phyloP scores from a whole-genome alignment of 805 yeast species.

The Scheffersomyces coipomensis region DNA sequence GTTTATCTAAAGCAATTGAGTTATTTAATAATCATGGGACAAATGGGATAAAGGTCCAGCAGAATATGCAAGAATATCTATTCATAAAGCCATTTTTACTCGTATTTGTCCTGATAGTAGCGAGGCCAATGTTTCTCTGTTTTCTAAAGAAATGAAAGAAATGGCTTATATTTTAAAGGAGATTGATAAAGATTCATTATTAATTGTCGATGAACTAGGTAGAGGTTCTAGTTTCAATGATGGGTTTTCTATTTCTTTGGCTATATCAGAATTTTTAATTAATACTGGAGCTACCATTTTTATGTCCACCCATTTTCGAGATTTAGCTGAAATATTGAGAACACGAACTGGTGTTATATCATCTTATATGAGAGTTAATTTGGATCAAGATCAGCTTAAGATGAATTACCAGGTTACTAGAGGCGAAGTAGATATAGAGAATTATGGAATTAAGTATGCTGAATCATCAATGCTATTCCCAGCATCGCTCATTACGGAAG shows the following conservation, averaged over 20 bases:
- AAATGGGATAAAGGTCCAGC: slow-evolving; percentile 56
- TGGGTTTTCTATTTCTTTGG: slow-evolving; percentile 51
- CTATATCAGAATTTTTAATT: slow-evolving; percentile 38
- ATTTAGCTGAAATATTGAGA: slow-evolving; percentile 35
- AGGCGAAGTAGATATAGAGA: slow-evolving; percentile 16
- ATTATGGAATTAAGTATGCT: slow-evolving; percentile 30
- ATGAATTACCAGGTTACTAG: slow-evolving; percentile 28
- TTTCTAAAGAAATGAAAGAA: slow-evolving; percentile 48
- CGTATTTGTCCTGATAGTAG: slow-evolving; percentile 34
- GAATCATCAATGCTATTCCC: slow-evolving; percentile 17
- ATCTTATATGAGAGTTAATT: slow-evolving; percentile 31
- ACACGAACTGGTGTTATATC: slow-evolving; percentile 32
- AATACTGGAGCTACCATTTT: slow-evolving; percentile 21
- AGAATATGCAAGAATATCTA: slow-evolving; percentile 38
- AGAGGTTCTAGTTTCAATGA: slow-evolving; percentile 44
- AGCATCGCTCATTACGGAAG: slow-evolving; percentile 18
- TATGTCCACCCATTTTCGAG: slow-evolving; percentile 46
- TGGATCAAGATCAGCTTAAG: slow-evolving; percentile 11
- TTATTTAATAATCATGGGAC: slow-evolving; percentile 49
- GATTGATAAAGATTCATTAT: slow-evolving; percentile 25
- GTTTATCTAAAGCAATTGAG: slow-evolving; percentile 55
- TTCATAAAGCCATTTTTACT: slow-evolving; percentile 36
- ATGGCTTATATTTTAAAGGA: slow-evolving; percentile 44
- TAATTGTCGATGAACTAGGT: slow-evolving; percentile 57
- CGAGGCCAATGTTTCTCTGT: slow-evolving; percentile 38